Evolutionary conservation across 2,329 filamentous ascomycete genomes (phyloP), one percentile per base, ranked within the genome.

Genomic region (Ceratocystis eucalypticola): DNA sequence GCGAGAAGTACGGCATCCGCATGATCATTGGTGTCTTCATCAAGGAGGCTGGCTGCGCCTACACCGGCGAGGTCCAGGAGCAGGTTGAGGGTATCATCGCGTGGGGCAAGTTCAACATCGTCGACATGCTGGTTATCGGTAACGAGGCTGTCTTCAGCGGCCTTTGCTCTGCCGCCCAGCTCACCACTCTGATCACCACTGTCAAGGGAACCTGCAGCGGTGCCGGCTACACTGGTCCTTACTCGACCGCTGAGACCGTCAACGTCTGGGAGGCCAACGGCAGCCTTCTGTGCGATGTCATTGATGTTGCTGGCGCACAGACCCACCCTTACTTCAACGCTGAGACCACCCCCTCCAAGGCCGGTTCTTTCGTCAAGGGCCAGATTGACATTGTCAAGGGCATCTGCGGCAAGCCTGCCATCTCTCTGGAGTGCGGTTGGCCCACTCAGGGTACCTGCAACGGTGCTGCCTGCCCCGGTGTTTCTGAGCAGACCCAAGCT

Each of bases 271-370:
- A 90, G 77, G 80, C 87, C 70, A 82, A 82, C 68, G 70, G 80
- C 66, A 72, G 74, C 41, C 76, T 76, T 62, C 82, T 96, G 69
- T 96, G 93, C 82, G 72, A 73, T 45, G 82, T 81, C 72, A 81
- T 96, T 68, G 91, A 96, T 74, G 80, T 95, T 69, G 82, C 90
- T 46, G 89, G 87, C 76, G 86, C 85, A 77, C 96, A 96, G 82
- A 85, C 95, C 73, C 92, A 97, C 80, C 86, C 92, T 71, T 96
- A 88, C 88, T 97, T 96, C 88, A 95, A 95, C 81, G 74, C 84
- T 59, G 78, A 82, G 67, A 82, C 87, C 70, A 73, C 77, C 28
- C 83, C 91, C 68, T 72, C 77, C 3, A 73, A 82, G 63, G 91
- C 92, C 66, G 93, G 93, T 74, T 75, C 79, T 64, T 96, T 96